Conservation (phyloP, 2,329 filamentous ascomycete genomes). For the Leptodontidium sp. region DNA sequence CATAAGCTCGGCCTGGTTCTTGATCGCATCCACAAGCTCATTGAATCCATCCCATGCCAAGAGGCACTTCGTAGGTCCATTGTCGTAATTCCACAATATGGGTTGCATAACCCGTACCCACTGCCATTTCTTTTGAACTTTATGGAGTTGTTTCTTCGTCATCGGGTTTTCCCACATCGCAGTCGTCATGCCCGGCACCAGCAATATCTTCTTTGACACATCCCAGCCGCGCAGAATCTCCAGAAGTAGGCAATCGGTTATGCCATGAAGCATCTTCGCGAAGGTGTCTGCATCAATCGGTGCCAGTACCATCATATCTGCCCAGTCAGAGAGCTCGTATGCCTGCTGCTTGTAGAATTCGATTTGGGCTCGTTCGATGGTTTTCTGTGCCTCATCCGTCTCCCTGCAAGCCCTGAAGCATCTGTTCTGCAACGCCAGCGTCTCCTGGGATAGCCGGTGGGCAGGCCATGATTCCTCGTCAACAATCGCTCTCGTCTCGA, state of each 20-base stretch:
- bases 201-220: slow-evolving; percentile 81
- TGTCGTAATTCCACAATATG: slow-evolving; percentile 82
- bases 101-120: slow-evolving; percentile 86
- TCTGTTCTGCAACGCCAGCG: slow-evolving; percentile 66
- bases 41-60: slow-evolving; percentile 72
- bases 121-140: slow-evolving; percentile 83
- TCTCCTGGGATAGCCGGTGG: slow-evolving; percentile 68
- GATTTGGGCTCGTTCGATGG: slow-evolving; percentile 46
- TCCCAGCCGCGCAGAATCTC: slow-evolving; percentile 89
- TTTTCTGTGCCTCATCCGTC: slow-evolving; percentile 40
- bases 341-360: slow-evolving; percentile 62
- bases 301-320: slow-evolving; percentile 83
- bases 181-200: slow-evolving; percentile 89
- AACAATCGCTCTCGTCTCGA: slow-evolving; percentile 68
- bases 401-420: slow-evolving; percentile 46
- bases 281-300: slow-evolving; percentile 86
- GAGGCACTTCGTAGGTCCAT: slow-evolving; percentile 59
- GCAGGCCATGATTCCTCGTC: slow-evolving; percentile 64
- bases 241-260: slow-evolving; percentile 81
- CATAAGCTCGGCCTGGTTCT: slow-evolving; percentile 79
- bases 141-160: slow-evolving; percentile 86
- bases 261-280: slow-evolving; percentile 86
- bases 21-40: slow-evolving; percentile 76
- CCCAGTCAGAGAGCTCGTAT: slow-evolving; percentile 82
- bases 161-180: slow-evolving; percentile 91